phyloP scores from a whole-genome alignment of 148 eudicot species.

The Drosera capensis region DNA sequence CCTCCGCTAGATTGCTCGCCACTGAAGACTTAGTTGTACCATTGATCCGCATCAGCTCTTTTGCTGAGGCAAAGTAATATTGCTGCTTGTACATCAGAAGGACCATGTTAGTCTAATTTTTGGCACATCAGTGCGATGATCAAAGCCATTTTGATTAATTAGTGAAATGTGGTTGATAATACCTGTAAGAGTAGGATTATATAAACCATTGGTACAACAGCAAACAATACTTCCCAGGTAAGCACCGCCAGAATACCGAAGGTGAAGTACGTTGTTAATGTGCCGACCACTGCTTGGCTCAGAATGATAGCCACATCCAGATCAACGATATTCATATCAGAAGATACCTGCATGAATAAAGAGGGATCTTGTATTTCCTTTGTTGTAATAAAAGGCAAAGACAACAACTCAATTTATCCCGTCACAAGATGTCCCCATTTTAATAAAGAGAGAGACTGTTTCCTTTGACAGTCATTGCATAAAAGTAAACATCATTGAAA shows the following conservation, averaged over 20 bases:
- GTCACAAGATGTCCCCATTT: too few species aligned
- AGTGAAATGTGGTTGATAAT: background rate
- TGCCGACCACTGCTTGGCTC: slow-evolving; percentile 17
- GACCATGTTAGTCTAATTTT: background rate
- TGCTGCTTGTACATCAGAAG: slow-evolving; percentile 14
- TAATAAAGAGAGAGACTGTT: background rate
- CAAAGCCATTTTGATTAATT: background rate
- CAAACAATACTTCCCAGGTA: slow-evolving; percentile 43
- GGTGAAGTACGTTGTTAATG: slow-evolving; percentile 25
- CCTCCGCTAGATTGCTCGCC: slow-evolving; percentile 42
- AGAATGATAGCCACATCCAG: slow-evolving; percentile 28
- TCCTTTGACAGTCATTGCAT: too few species aligned
- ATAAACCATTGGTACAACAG: slow-evolving; percentile 31
- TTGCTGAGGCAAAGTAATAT: slow-evolving; percentile 39
- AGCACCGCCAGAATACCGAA: slow-evolving; percentile 30
- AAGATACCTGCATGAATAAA: slow-evolving; percentile 28
- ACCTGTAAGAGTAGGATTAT: slow-evolving; percentile 41
- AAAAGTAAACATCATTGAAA: background rate
- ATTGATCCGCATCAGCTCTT: slow-evolving; percentile 49
- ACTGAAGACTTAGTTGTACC: slow-evolving; percentile 50
- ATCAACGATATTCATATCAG: slow-evolving; percentile 38
- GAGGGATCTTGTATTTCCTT: too few species aligned
- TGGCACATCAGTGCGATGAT: background rate
- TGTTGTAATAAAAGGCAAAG: too few species aligned
- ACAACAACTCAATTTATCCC: too few species aligned